Evolutionary conservation across 176 grass and related monocot species (phyloP), one percentile per base, ranked within the genome.

Genomic region (Microstegium vimineum): DNA sequence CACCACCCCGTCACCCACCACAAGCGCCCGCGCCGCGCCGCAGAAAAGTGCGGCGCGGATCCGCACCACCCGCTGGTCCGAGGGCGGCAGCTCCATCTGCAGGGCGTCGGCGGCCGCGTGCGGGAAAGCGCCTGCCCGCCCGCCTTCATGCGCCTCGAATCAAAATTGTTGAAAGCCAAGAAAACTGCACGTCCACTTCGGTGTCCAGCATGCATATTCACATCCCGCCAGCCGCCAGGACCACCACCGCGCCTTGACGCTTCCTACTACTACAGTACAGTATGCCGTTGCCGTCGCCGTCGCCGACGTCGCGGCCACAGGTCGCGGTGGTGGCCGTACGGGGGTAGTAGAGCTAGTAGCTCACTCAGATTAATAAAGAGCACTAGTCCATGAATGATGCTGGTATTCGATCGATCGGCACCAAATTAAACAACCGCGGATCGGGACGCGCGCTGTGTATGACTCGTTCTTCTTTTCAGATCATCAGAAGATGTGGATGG

Each of bases 311-410:
- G 43, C 16, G 15, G 26, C 43, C 45, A 43, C 46, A 18, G n/a
- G 69, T 18, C 33, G 54, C 10, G 25, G 41, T 27, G 67, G 37
- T 65, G 46, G 30, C 17, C 46, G 25, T 43, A 31, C 59, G 38
- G 38, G 32, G 22, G 2, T 14, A 22, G 9, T 6, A n/a, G n/a
- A n/a, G n/a, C n/a, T n/a, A 35, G 32, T 1, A 15, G n/a, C n/a
- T 71, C 70, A 42, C n/a, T 71, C 70, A 42, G 33, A 81, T 69
- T 46, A 64, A 32, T 18, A n/a, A n/a, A n/a, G n/a, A n/a, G n/a
- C n/a, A n/a, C n/a, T n/a, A 17, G 14, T 16, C 40, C 17, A 8
- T 9, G 18, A 10, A 8, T 9, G 18, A 10, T 27, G 64, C 33
- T 46, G 52, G 45, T 62, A 52, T 49, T 62, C 56, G 4, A n/a